phyloP scores from a whole-genome alignment of 2,329 filamentous ascomycete genomes.

The Cladosporium cucumerinum region DNA sequence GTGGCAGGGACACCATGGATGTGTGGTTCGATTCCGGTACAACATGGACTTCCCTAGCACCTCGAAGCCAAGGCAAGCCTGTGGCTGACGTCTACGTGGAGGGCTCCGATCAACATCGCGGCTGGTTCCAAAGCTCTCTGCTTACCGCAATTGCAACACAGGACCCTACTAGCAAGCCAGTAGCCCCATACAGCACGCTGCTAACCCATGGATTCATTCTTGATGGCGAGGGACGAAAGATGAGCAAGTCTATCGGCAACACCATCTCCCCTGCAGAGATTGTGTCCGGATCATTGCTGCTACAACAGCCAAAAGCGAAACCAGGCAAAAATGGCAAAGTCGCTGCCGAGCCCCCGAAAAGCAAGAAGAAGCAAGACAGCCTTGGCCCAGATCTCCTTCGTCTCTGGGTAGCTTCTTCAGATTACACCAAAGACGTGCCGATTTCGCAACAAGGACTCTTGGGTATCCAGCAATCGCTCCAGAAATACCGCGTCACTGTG shows the following conservation, averaged over 20 bases:
- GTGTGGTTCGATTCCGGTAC: conserved; percentile 99
- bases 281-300: conserved; percentile 74
- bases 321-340: conserved; percentile 43
- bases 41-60: conserved; percentile 67
- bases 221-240: conserved; percentile 87
- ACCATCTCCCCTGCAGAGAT: conserved; percentile 77
- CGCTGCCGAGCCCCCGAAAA: background rate
- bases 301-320: conserved; percentile 62
- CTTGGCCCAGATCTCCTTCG: conserved; percentile 84
- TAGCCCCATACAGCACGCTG: conserved; percentile 79
- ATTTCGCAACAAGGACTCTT: conserved; percentile 76
- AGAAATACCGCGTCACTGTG: conserved; percentile 85
- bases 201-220: conserved; percentile 95
- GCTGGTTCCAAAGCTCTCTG: conserved; percentile 97
- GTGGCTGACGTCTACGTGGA: conserved; percentile 85
- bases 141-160: conserved; percentile 76
- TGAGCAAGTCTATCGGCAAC: conserved; percentile 97
- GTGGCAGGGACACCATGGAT: conserved; percentile 95
- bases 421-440: conserved; percentile 84
- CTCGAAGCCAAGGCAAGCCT: conserved; percentile 38
- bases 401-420: conserved; percentile 85
- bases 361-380: conserved; percentile 20
- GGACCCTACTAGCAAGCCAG: conserved; percentile 37
- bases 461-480: conserved; percentile 69
- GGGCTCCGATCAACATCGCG: conserved; percentile 91